A percentile compares a stretch with the other conserved stretches of the same genome.
phyloP scores from a whole-genome alignment of 1,139 yeast species.

The Debaryomyces coudertii region DNA sequence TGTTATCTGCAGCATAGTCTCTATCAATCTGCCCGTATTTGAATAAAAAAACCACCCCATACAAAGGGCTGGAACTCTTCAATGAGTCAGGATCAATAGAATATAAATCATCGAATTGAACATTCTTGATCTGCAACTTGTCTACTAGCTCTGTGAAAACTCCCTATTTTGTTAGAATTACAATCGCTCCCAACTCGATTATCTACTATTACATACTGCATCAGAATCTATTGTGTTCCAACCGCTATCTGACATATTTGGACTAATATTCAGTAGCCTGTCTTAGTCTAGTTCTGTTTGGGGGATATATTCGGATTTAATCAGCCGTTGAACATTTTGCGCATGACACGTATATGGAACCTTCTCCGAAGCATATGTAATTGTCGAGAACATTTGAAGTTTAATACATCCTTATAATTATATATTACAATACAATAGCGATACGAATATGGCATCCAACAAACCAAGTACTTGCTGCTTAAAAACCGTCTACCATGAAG shows the following conservation, averaged over 20 bases:
- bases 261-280: neutral
- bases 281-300: too few relatives aligned
- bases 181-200: neutral
- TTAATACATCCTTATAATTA: neutral
- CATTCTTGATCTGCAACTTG: constrained; percentile 55
- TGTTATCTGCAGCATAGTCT: constrained; percentile 27
- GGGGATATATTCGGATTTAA: neutral
- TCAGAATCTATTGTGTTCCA: constrained; percentile 79
- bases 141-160: constrained; percentile 69
- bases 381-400: too few relatives aligned
- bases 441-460: constrained; percentile 1
- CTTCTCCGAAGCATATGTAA: neutral
- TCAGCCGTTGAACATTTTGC: neutral
- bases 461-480: constrained; percentile 42
- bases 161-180: constrained; percentile 42
- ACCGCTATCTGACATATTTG: constrained; percentile 27
- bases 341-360: constrained; percentile 15
- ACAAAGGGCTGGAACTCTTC: constrained; percentile 43
- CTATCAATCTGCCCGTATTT: constrained; percentile 54
- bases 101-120: constrained; percentile 64
- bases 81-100: constrained; percentile 56
- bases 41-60: constrained; percentile 68
- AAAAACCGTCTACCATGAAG: constrained; percentile 49
- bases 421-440: neutral
- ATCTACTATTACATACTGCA: constrained; percentile 46